Conservation (phyloP, 495 filamentous ascomycete genomes). For the Aspergillus biplanus region DNA sequence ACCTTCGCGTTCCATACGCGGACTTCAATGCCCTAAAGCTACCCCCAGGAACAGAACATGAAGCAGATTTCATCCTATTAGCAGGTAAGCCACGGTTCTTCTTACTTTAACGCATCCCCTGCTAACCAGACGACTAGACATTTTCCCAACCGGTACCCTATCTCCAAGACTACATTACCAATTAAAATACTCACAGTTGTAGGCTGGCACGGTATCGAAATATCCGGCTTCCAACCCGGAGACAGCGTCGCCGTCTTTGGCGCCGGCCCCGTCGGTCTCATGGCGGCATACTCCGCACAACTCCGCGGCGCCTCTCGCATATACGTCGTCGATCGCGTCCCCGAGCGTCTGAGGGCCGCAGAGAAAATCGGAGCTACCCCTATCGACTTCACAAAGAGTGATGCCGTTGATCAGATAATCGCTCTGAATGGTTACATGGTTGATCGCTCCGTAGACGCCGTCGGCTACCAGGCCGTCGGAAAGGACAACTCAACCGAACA, state of each 20-base stretch:
- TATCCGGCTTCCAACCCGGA: constrained; percentile 57
- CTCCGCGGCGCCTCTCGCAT: constrained; percentile 57
- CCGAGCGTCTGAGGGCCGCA: constrained; percentile 53
- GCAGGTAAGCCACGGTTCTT: constrained; percentile 28
- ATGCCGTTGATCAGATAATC: constrained; percentile 45
- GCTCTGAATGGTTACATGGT: constrained; percentile 48
- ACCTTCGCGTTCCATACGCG: constrained; percentile 59
- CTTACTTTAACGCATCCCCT: background rate
- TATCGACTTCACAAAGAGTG: constrained; percentile 42
- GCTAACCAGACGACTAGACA: constrained; percentile 41
- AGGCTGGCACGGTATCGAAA: constrained; percentile 59
- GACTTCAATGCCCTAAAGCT: constrained; percentile 58
- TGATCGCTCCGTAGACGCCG: constrained; percentile 55
- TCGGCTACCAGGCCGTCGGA: constrained; percentile 58
- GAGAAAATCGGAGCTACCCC: constrained; percentile 54
- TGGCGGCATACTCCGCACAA: constrained; percentile 58
- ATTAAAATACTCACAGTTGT: background rate
- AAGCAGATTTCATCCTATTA: constrained; percentile 51
- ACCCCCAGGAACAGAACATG: constrained; percentile 46
- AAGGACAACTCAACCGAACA: constrained; percentile 44
- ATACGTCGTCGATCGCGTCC: constrained; percentile 58
- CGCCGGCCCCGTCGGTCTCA: constrained; percentile 57
- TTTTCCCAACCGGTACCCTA: constrained; percentile 55
- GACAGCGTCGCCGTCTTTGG: constrained; percentile 58
- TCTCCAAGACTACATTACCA: background rate